Evolutionary conservation across 169 alveolate genomes (phyloP), one percentile per base, ranked within the genome.

Genomic region (Eimeria sp.): DNA sequence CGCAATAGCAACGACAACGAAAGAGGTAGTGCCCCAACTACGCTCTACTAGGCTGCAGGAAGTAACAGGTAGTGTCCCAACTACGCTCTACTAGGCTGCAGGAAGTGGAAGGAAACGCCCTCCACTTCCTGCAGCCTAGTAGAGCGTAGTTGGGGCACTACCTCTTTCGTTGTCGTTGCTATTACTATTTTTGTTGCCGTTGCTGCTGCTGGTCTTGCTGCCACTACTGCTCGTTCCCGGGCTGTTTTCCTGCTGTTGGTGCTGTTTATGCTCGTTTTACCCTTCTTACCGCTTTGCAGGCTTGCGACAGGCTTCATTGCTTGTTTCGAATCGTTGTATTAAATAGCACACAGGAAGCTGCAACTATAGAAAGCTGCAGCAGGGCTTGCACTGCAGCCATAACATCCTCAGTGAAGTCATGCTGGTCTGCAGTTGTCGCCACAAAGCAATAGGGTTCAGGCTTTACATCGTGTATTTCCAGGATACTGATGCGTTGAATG

Each of bases 141-240:
- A 6, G 30, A 68, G 11, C 49, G 23, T 16, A 68, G 23, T 68
- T 68, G 77, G 20, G 46, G 6, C 49, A 23, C 9, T 60, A 9
- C 68, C 27, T 3, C 68, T 60, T 16, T 23, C 27, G 68, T 23
- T 60, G 3, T 23, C 3, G 68, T 23, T 72, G 85, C 85, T 40
- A 60, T 54, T 40, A 10, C 33, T 74, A 20, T 56, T 74, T 20
- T 56, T 74, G 85, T 18, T 74, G 85, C 13, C 40, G 85, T n/a
- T 74, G 85, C 85, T 74, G 85, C 58, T 74, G 85, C 85, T 74
- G 58, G 33, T 40, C 2, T 43, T 18, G 33, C 85, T 40, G 85
- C 60, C 33, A 43, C 33, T 37, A 37, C 6, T 74, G 85, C 56
- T 74, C 25, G 71, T 25, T 62, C 30, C 3, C 71, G 18, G 30